Percentiles rank a stretch among this genome's conserved stretches.
Evolutionary conservation across 805 yeast species (phyloP).

Genomic region (Debaryomyces castellii): DNA sequence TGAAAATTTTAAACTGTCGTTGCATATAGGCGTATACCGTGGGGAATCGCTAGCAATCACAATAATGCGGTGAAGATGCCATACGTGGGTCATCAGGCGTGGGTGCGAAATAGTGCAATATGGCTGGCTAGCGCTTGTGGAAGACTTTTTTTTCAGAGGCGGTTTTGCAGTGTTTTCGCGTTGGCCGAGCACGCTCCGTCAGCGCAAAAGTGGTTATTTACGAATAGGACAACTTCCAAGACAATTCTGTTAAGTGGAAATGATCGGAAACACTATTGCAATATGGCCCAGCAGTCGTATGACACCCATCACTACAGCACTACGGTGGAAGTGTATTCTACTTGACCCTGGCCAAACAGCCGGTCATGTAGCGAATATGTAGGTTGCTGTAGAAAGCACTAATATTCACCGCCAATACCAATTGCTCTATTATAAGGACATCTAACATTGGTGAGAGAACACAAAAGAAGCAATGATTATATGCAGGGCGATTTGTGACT

Average conservation of each 20-base stretch:
- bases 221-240: neutral
- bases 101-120: neutral
- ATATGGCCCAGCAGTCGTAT: neutral
- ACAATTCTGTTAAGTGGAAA: neutral
- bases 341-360: neutral
- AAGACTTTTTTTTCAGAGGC: neutral
- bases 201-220: neutral
- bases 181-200: neutral
- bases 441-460: neutral
- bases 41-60: neutral
- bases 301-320: neutral
- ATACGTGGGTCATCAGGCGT: neutral
- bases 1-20: neutral
- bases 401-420: no score
- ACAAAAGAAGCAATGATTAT: neutral
- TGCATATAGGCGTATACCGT: neutral
- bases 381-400: neutral
- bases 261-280: no score
- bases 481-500: neutral
- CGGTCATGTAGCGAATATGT: neutral
- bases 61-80: neutral
- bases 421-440: no score
- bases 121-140: neutral
- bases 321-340: no score
- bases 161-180: slow-evolving; percentile 1